Evolutionary conservation across 2,329 filamentous ascomycete species (phyloP).

Genomic region (Claviceps cyperi): DNA sequence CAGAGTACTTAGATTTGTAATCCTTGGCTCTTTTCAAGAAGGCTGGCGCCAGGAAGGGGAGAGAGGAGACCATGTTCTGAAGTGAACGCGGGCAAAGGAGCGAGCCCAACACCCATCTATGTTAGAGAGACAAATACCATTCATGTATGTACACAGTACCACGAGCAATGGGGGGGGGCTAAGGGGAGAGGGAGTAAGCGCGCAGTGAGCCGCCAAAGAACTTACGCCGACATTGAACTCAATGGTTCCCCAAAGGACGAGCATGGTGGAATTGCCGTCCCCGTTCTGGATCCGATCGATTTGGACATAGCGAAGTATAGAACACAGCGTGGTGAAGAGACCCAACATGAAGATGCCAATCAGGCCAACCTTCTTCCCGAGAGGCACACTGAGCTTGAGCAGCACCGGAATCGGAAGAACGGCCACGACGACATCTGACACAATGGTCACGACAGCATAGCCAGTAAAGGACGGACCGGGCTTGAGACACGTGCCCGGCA

Average conservation of each 20-base stretch:
- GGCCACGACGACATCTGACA: constrained; percentile 35
- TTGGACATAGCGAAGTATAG: constrained; percentile 35
- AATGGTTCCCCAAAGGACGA: constrained; percentile 41
- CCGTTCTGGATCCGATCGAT: constrained; percentile 34
- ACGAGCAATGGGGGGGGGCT: no score
- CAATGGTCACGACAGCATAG: constrained; percentile 36
- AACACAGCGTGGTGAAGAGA: constrained; percentile 40
- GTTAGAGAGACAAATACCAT: neutral
- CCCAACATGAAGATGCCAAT: constrained; percentile 37
- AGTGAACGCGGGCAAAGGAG: neutral
- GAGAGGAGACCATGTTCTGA: constrained; percentile 31
- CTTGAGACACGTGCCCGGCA: constrained; percentile 28
- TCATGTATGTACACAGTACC: no score
- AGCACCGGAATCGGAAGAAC: constrained; percentile 36
- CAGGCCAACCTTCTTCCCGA: constrained; percentile 33
- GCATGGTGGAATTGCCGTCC: constrained; percentile 40
- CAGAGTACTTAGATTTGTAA: constrained; percentile 24
- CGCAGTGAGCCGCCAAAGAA: neutral
- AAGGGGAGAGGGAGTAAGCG: neutral
- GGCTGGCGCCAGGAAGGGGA: constrained; percentile 30
- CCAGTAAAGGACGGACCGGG: constrained; percentile 34
- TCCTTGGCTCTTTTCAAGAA: constrained; percentile 27
- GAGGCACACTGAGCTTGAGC: constrained; percentile 31
- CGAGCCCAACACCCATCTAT: neutral
- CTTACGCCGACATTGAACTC: constrained; percentile 43